phyloP scores from a whole-genome alignment of 164 flowering plant species.

The Magnolia kwangsiensis region DNA sequence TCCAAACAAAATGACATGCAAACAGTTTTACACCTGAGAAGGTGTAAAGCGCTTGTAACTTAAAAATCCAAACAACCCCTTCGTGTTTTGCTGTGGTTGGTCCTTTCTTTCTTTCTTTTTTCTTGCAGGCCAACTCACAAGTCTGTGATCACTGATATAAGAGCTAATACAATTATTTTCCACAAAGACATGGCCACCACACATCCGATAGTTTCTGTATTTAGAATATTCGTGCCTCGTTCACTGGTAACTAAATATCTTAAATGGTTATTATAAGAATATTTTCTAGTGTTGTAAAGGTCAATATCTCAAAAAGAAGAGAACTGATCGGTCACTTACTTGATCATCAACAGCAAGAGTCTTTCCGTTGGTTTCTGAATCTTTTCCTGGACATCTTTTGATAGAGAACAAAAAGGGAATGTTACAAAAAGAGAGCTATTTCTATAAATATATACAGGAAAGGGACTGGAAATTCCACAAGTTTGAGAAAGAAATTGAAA shows the following conservation, averaged over 20 bases:
- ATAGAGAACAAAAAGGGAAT: conserved; percentile 5
- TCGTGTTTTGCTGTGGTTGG: too few species aligned
- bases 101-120: too few species aligned
- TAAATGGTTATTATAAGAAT: background rate
- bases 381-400: conserved; percentile 27
- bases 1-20: too few species aligned
- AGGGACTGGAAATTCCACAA: background rate
- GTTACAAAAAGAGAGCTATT: background rate
- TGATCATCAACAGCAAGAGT: conserved; percentile 28
- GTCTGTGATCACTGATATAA: background rate
- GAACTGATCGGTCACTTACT: conserved; percentile 34
- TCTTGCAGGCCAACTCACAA: background rate
- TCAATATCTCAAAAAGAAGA: background rate
- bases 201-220: background rate
- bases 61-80: too few species aligned
- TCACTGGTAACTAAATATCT: background rate
- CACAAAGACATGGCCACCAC: background rate
- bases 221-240: background rate
- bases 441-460: background rate
- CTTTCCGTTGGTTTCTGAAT: conserved; percentile 20
- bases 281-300: background rate
- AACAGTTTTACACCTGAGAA: too few species aligned
- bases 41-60: too few species aligned
- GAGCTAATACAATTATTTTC: background rate
- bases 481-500: background rate